Evolutionary conservation across 371 early-diverging fungal genomes (phyloP), one percentile per base, ranked within the genome.

Genomic region (Mucor lusitanicus): DNA sequence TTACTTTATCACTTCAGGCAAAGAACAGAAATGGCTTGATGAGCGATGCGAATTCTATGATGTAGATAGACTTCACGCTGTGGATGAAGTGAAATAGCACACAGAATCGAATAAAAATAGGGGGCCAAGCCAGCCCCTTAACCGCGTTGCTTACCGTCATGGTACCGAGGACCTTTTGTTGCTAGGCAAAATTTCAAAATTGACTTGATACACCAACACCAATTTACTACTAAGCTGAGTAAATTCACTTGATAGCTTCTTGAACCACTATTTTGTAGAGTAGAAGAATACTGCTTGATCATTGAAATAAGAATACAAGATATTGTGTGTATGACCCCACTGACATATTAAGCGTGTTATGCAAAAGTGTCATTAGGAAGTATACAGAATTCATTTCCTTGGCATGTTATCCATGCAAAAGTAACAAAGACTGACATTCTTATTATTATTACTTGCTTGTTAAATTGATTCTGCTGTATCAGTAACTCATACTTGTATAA

Each of bases 1-100:
- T 1, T 19, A 61, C 7, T 72, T 64, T 13, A 35, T 58, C 6
- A 32, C 27, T 8, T 60, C 64, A n/a, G 67, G 68, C 3, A 66
- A 65, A 59, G 70, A 73, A 48, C 55, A 63, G n/a, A n/a, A 59
- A 30, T 74, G 76, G 72, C 37, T 80, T n/a, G 60, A 70, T n/a
- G 66, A 60, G 19, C 61, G 70, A 2, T 55, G 67, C 28, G 73
- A 75, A 32, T 80, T 77, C 40, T 66, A 63, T 28, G 46, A 68
- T 11, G 68, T 68, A 0, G 67, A 67, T 67, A 42, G 19, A 2
- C 37, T 71, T n/a, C 63, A 61, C 32, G 13, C 25, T 5, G 6
- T 25, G 6, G 46, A 46, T 1, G 19, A 46, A 46, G 13, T 25
- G 13, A 53, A 27, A 25, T 53, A 53, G 25, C 15, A 6, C 12